Evolutionary conservation across 2,329 filamentous ascomycete species (phyloP), one percentile per base, ranked within the genome.

Genomic region (Stagonosporopsis chrysanthemi): DNA sequence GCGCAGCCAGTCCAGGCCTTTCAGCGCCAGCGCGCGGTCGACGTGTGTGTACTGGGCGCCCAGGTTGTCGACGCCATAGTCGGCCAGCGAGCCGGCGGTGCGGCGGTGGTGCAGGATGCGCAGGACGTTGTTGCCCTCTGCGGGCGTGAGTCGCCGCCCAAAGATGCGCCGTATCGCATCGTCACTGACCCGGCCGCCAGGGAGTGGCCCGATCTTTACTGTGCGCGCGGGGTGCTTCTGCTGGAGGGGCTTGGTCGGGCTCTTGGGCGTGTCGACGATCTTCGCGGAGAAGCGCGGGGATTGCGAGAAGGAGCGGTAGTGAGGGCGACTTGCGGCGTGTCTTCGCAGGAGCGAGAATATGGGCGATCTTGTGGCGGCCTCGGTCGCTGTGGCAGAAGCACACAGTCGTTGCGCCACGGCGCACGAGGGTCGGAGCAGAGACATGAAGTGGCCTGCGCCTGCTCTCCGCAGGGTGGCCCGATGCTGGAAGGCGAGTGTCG

Each of bases 61-160:
- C 14, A 74, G 63, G 40, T 72, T 70, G 56, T 72, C 70, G 7
- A 78, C 70, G 51, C 77, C 77, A 40, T 76, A 73, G 56, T 78
- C 77, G 59, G 71, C 74, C 7, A 78, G 66, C 7, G 73, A 75
- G 28, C 77, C 77, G 8, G 70, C 74, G 14, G 74, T 74, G 33
- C 77, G 69, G 7, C 77, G 75, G 56, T 75, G 72, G 45, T 78
- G 77, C 12, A 78, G 62, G 49, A 76, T 75, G 11, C 73, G 73
- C 14, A 78, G 65, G 28, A 78, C 65, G 45, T 69, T 62, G 57
- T 77, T 78, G 57, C 74, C 76, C 8, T 72, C 65, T 2, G 56
- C 53, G 0, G 62, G 48, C 0, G 74, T 66, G 3, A 77, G 43
- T 3, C 59, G 58, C 1, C 63, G 42, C 12, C 75, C 73, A 48